Base-by-base conservation (phyloP, 2,329 filamentous ascomycete genomes). In the Tolypocladium cylindrosporum region DNA sequence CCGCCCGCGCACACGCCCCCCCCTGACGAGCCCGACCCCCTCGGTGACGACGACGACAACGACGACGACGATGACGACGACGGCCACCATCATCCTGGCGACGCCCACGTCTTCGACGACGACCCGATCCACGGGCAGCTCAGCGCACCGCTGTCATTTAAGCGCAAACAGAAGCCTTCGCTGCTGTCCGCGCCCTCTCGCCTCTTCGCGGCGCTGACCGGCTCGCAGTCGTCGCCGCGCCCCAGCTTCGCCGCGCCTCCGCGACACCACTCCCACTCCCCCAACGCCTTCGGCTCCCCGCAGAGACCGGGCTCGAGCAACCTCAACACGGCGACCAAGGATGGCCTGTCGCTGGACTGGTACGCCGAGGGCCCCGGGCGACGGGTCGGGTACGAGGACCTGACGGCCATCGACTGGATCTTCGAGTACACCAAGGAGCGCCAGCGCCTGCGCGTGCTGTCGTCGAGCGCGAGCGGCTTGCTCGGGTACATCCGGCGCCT, bases 381-480 rank as follows among this genome's bases (percentile, higher is more conserved):
- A 56, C 85, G 94, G 68, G 92, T 97, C 42, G 93, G 90, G 57
- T 99, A 99, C 75, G 93, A 97, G 68, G 89, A 99, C 74, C 79
- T 97, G 71, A 97, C 93, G 19, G 93, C 94, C 59, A 99, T 99
- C 71, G 94, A 99, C 76, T 99, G 94, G 94, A 97, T 97, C 69
- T 97, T 96, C 67, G 94, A 99, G 73, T 96, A 97, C 69, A 94
- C 90, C 56, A 97, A 97, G 72, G 94, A 99, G 75, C 85, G 94
- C 24, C 91, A 96, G 71, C 85, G 94, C 31, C 76, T 95, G 66
- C 84, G 91, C n/a, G 82, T 88, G 37, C 77, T 99, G 24, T 83
- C 85, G 57, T 83, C 88, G 0, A 84, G 82, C 65, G 82, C 85
- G 9, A 79, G 83, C 24, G 90, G 91, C 0, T 64, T 96, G 6